Evolutionary conservation across 306 rosid species (phyloP).

Genomic region (Dalbergia cochinchinensis): DNA sequence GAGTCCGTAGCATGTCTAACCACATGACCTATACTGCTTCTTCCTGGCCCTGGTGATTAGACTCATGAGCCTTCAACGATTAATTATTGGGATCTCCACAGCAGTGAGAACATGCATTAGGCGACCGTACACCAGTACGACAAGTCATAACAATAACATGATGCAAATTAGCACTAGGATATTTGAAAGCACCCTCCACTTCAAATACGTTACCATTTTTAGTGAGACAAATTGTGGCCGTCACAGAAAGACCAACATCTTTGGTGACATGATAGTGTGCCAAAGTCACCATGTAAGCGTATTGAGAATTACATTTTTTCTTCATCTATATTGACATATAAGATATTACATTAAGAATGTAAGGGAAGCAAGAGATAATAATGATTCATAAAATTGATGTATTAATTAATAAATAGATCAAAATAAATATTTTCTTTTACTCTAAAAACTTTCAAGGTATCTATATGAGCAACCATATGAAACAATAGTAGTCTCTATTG

Average conservation of each 20-base stretch:
- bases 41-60: not conserved
- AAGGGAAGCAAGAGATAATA: no score
- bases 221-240: slow-evolving; percentile 18
- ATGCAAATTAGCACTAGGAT: slow-evolving; percentile 14
- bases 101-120: not conserved
- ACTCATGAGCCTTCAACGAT: not conserved
- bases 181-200: slow-evolving; percentile 37
- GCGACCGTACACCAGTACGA: not conserved
- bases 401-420: no score
- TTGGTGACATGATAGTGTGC: slow-evolving; percentile 44
- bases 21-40: not conserved
- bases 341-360: no score
- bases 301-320: not conserved
- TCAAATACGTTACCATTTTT: slow-evolving; percentile 11
- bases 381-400: no score
- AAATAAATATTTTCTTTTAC: no score
- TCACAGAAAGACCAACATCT: slow-evolving; percentile 32
- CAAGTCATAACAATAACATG: slow-evolving; percentile 14
- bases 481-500: no score
- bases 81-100: not conserved
- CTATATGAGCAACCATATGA: no score
- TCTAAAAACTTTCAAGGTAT: no score
- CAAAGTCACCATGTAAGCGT: slow-evolving; percentile 14
- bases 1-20: not conserved
- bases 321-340: no score